Evolutionary conservation across 1,284 basidiomycete genomes (phyloP).

Genomic region (Gomphus bonarii): DNA sequence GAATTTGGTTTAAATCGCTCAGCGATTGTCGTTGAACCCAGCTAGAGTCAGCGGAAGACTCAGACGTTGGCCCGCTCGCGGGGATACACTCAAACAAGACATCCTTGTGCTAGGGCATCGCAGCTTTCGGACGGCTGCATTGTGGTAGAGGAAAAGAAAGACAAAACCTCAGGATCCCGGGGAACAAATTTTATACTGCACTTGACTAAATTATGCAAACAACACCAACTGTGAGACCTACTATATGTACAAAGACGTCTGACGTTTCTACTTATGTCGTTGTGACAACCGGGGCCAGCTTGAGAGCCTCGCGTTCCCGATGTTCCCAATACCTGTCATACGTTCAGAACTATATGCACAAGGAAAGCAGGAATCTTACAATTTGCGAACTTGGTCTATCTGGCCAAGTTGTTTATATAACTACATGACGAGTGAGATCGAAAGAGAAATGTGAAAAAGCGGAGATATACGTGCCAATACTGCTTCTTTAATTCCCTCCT

Average conservation of each 20-base stretch:
- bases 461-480: constrained; percentile 33
- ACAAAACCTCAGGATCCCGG: not conserved
- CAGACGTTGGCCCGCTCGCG: constrained; percentile 56
- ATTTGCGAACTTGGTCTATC: constrained; percentile 71
- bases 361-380: constrained; percentile 34
- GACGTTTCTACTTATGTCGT: not conserved
- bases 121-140: constrained; percentile 32
- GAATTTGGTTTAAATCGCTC: constrained; percentile 43
- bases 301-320: constrained; percentile 31
- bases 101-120: constrained; percentile 38
- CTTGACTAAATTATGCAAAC: not conserved
- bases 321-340: constrained; percentile 35
- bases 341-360: constrained; percentile 9
- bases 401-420: constrained; percentile 65
- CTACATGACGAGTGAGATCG: constrained; percentile 22
- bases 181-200: not conserved
- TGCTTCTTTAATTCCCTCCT: constrained; percentile 36
- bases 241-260: not conserved
- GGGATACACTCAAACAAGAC: constrained; percentile 20
- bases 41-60: constrained; percentile 42
- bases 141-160: constrained; percentile 13
- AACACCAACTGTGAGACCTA: not conserved
- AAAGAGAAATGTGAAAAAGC: not conserved
- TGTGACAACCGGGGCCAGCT: not conserved
- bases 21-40: constrained; percentile 33